Base-by-base conservation (phyloP, 225 moss, liverwort and hornwort genomes). In the Rhytidiadelphus loreus region DNA sequence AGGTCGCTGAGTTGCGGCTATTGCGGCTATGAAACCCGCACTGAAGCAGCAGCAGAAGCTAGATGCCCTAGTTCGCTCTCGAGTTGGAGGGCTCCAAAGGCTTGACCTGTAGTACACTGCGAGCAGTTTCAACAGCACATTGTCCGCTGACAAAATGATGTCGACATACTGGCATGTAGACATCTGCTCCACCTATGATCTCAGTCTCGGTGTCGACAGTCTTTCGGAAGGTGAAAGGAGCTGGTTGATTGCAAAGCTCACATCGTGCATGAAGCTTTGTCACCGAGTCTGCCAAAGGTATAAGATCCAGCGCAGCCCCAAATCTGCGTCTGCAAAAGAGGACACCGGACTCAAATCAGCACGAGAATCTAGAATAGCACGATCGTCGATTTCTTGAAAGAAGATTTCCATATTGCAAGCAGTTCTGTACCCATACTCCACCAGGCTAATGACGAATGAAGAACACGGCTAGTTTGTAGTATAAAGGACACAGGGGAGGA, bases 81-180 rank as follows among this genome's bases (percentile, higher is more conserved):
- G 85, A 90, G 70, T 71, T 77, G 29, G 55, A 53, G 56, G 89
- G 55, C 66, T 85, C 87, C 81, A 57, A 58, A 58, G 79, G 58
- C 79, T 79, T 39, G 24, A 91, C 93, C 88, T 95, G 94, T 15
- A 98, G 65, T 23, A 96, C 94, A 57, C 82, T 92, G 20, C 94
- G 93, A 66, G 96, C 95, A 55, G 96, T 90, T 83, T 93, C 92
- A 19, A 99, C 93, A 76, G 91, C 97, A 89, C 89, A 81, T 82
- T 96, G 95, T 58, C 96, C 97, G 89, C 88, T 94, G 17, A 96
- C 96, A 77, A 96, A 99, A 84, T 99, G 99, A 79, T 96, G 95
- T 25, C 99, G 92, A 83, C 99, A 99, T 1, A 97, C 96, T 30
- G 99, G 99, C 99, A 99, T 99, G 74, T 99, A 99, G 33, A 99